Conservation (phyloP, 148 eudicot species). For the Cornus kousa region DNA sequence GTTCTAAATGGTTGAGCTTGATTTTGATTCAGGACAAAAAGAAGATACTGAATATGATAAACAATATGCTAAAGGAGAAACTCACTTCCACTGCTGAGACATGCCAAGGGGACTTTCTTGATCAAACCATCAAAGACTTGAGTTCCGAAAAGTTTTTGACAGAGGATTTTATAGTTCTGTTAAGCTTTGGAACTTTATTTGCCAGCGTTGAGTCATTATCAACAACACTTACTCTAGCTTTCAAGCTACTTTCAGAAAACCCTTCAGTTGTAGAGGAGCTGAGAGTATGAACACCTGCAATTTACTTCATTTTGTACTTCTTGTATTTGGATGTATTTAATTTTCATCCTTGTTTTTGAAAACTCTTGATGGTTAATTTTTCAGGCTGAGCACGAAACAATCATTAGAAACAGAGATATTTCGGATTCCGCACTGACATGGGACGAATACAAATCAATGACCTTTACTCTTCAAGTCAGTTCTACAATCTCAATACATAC, state of each 20-base stretch:
- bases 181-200: conserved; percentile 14
- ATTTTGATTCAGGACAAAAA: conserved; percentile 12
- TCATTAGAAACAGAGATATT: conserved; percentile 8
- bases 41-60: conserved; percentile 8
- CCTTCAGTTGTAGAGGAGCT: conserved; percentile 6
- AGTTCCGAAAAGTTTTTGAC: conserved; percentile 16
- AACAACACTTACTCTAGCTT: conserved; percentile 15
- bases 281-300: neutral
- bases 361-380: neutral
- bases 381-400: conserved; percentile 13
- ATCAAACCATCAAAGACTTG: conserved; percentile 24
- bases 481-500: neutral
- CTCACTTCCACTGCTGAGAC: conserved; percentile 1
- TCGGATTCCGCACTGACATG: conserved; percentile 7
- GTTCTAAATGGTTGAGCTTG: neutral
- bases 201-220: conserved; percentile 9
- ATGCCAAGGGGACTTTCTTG: conserved; percentile 18
- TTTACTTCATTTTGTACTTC: too few species aligned
- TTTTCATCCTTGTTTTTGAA: too few species aligned
- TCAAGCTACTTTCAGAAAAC: conserved; percentile 15
- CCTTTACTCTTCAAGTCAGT: conserved; percentile 8
- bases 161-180: conserved; percentile 5
- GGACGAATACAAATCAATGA: conserved; percentile 20
- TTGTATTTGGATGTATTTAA: too few species aligned
- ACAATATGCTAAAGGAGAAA: conserved; percentile 10